Evolutionary conservation across 208 protist genomes (phyloP).

Genomic region (Phytomonas serpens): DNA sequence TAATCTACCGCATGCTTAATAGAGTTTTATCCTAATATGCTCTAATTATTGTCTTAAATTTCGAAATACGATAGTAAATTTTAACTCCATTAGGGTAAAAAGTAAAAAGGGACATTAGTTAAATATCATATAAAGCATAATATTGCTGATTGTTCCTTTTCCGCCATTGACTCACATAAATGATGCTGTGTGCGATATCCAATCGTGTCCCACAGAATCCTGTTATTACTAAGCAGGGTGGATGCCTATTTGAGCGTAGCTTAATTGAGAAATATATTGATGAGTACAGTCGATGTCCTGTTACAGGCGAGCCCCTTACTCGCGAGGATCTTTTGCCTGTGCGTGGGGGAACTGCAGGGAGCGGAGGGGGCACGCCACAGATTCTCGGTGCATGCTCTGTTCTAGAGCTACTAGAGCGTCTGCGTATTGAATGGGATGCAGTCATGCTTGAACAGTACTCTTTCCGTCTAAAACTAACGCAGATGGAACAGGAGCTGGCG

Average conservation of each 20-base stretch:
- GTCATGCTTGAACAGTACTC: slow-evolving; percentile 97
- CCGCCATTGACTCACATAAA: background rate
- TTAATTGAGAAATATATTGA: slow-evolving; percentile 95
- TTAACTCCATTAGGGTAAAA: background rate
- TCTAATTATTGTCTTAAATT: background rate
- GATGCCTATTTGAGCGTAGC: slow-evolving; percentile 94
- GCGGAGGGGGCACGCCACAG: slow-evolving; percentile 18
- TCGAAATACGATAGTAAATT: background rate
- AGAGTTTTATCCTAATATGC: background rate
- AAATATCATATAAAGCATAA: slow-evolving; percentile 8
- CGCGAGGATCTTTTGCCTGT: slow-evolving; percentile 87
- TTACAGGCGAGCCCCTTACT: slow-evolving; percentile 84
- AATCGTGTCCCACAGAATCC: slow-evolving; percentile 87
- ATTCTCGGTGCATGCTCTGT: slow-evolving; percentile 56
- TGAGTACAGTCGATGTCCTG: slow-evolving; percentile 90
- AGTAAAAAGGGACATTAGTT: slow-evolving; percentile 8
- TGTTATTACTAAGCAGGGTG: slow-evolving; percentile 92
- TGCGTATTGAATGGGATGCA: slow-evolving; percentile 98
- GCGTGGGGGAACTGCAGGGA: slow-evolving; percentile 22
- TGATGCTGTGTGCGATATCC: slow-evolving; percentile 79
- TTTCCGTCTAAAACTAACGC: slow-evolving; percentile 91
- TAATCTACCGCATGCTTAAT: background rate
- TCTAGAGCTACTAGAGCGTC: slow-evolving; percentile 88
- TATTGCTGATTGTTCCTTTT: background rate
- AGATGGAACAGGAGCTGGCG: slow-evolving; percentile 93